Conservation (phyloP, 352 stramenopile species). For the Pilasporangium apinafurcum region DNA sequence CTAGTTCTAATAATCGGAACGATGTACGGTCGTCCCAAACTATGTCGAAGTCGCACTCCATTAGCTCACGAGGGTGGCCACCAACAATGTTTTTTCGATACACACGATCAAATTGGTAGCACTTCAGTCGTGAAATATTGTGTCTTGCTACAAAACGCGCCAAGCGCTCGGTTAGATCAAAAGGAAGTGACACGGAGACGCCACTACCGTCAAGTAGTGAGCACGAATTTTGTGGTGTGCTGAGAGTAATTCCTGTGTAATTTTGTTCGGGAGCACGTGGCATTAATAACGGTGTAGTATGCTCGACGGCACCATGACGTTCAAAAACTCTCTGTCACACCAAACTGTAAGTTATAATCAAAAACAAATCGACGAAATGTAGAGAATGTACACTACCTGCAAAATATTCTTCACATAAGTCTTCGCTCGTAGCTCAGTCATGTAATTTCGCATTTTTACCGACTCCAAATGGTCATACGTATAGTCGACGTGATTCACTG, state of each 20-base stretch:
- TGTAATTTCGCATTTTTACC: conserved; percentile 67
- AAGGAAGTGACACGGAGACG: conserved; percentile 76
- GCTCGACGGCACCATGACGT: conserved; percentile 70
- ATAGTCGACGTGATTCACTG: conserved; percentile 78
- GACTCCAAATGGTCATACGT: conserved; percentile 83
- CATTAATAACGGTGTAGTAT: conserved; percentile 76
- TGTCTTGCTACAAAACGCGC: conserved; percentile 76
- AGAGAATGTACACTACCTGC: conserved; percentile 23
- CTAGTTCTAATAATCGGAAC: conserved; percentile 69
- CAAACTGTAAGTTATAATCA: neutral
- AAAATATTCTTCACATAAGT: conserved; percentile 64
- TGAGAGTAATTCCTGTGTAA: conserved; percentile 58
- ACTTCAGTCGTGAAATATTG: conserved; percentile 77
- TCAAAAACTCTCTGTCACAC: conserved; percentile 72
- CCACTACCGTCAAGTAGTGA: conserved; percentile 67
- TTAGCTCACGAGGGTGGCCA: conserved; percentile 75
- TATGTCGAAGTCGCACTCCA: conserved; percentile 80
- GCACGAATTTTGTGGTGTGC: conserved; percentile 47
- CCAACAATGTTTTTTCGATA: conserved; percentile 71
- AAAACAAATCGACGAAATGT: neutral
- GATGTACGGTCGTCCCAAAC: conserved; percentile 71
- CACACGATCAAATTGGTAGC: conserved; percentile 81
- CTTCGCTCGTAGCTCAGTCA: conserved; percentile 53
- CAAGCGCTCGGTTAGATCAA: conserved; percentile 79
- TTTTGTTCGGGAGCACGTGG: conserved; percentile 54